These are phyloP conservation scores for Myxozyma melibiosi DNA, from an alignment of 805 yeast species.

Conservation along the genomic window DNA sequence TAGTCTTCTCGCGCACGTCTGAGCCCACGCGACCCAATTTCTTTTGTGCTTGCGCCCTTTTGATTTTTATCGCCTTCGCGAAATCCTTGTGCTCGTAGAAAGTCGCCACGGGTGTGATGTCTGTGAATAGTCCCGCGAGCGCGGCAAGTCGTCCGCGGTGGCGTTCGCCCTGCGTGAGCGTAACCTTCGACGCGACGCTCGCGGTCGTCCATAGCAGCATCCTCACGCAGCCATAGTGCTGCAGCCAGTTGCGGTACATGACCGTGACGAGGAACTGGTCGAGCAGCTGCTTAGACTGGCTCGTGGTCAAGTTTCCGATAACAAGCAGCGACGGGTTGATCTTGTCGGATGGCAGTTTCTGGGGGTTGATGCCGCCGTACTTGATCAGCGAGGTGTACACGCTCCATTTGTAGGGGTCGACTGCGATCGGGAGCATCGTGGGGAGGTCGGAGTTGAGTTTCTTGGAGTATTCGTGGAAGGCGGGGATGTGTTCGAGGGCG, in stretches of 20 bases:
- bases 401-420: slow-evolving; percentile 70
- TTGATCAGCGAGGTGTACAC: slow-evolving; percentile 54
- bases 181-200: slow-evolving; percentile 57
- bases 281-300: slow-evolving; percentile 65
- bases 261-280: slow-evolving; percentile 76
- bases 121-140: slow-evolving; percentile 65
- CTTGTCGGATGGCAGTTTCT: slow-evolving; percentile 43
- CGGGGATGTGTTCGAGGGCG: slow-evolving; percentile 56
- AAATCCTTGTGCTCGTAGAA: slow-evolving; percentile 39
- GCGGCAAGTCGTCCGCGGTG: slow-evolving; percentile 63
- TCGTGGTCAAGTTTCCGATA: slow-evolving; percentile 59
- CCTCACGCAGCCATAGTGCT: slow-evolving; percentile 69
- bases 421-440: slow-evolving; percentile 37
- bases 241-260: slow-evolving; percentile 72
- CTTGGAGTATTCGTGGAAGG: slow-evolving; percentile 37
- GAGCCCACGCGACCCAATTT: not conserved
- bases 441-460: slow-evolving; percentile 19
- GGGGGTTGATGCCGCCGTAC: slow-evolving; percentile 50
- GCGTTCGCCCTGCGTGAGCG: slow-evolving; percentile 59
- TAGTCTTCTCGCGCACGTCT: too few species aligned
- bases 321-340: slow-evolving; percentile 59
- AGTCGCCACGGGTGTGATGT: slow-evolving; percentile 58
- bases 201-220: slow-evolving; percentile 71
- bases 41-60: not conserved
- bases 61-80: too few species aligned